Evolutionary conservation across 2,329 filamentous ascomycete genomes (phyloP), one percentile per base, ranked within the genome.

Genomic region (Fusarium proliferatum): DNA sequence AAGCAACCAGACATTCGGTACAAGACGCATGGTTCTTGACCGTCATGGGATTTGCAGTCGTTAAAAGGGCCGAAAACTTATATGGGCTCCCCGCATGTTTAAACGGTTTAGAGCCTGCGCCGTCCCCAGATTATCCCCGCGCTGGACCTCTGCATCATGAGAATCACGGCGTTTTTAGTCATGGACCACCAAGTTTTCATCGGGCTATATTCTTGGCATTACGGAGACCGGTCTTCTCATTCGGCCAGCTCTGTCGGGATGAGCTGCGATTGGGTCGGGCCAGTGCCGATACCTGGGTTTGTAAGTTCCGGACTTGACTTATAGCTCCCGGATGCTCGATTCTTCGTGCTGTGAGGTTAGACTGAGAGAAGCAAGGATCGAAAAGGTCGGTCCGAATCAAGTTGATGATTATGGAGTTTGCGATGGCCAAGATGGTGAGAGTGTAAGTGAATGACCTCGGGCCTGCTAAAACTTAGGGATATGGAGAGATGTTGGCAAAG

Each of bases 71-170:
- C 70, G 70, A 73, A 72, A 71, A 57, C 28, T 49, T 51, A 46
- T 59, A 64, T 42, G 38, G 38, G 23, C 30, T 71, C 70, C 66
- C 70, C 70, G 66, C 70, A 73, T 58, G 52, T 73, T 73, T 73
- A 73, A 62, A 48, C 60, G 60, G 52, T 46, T 69, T 69, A 51
- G 64, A 61, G 52, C 39, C n/a, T 70, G 53, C 65, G 26, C 42
- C 39, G 61, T 67, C 70, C 70, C 70, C 70, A 71, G 70, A 71
- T 71, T 67, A 67, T 73, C 70, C 70, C 70, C 70, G 61, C 70
- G 57, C 49, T 62, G 26, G 26, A 11, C 23, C 6, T 53, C 34
- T 53, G 34, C 34, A 58, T 68, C 55, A 68, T 62, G 62, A 39
- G 26, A n/a, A 39, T 46, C 52, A 63, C 23, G 30, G 49, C 6